phyloP scores from a whole-genome alignment of 805 yeast genomes.

The Millerozyma miso region DNA sequence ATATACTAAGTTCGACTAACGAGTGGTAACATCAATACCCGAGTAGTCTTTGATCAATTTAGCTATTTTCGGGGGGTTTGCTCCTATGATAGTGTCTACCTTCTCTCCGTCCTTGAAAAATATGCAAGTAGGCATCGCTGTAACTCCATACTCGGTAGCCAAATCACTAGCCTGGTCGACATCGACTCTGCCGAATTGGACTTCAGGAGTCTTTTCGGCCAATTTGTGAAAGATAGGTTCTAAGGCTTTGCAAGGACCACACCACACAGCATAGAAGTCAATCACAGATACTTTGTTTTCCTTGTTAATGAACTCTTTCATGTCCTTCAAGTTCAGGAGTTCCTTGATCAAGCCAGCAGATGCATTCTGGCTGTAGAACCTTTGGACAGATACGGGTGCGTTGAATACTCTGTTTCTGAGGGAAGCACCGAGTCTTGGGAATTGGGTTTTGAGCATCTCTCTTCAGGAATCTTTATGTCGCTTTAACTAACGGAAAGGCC shows the following conservation, averaged over 20 bases:
- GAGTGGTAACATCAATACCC: constrained; percentile 20
- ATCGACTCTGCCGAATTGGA: constrained; percentile 64
- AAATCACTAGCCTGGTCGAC: constrained; percentile 61
- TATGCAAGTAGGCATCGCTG: constrained; percentile 76
- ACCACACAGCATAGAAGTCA: constrained; percentile 43
- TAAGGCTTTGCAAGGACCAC: constrained; percentile 42
- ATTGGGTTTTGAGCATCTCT: not conserved
- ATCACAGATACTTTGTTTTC: constrained; percentile 28
- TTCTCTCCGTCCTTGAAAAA: constrained; percentile 58
- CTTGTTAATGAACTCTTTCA: constrained; percentile 18
- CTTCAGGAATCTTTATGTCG: too few species aligned
- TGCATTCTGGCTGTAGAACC: not conserved
- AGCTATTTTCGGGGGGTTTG: constrained; percentile 42
- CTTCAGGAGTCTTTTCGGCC: constrained; percentile 39
- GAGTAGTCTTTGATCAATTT: constrained; percentile 24
- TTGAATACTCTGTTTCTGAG: not conserved
- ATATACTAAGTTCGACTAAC: constrained; percentile 4
- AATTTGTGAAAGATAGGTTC: constrained; percentile 34
- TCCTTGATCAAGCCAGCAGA: constrained; percentile 17
- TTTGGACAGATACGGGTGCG: not conserved
- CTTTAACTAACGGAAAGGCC: too few species aligned
- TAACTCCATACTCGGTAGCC: constrained; percentile 56
- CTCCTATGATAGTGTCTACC: constrained; percentile 61
- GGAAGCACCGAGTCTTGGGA: not conserved
- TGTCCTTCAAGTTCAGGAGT: constrained; percentile 22